Base-by-base conservation (phyloP, 805 yeast genomes). In the Monosporozyma aerobia region DNA sequence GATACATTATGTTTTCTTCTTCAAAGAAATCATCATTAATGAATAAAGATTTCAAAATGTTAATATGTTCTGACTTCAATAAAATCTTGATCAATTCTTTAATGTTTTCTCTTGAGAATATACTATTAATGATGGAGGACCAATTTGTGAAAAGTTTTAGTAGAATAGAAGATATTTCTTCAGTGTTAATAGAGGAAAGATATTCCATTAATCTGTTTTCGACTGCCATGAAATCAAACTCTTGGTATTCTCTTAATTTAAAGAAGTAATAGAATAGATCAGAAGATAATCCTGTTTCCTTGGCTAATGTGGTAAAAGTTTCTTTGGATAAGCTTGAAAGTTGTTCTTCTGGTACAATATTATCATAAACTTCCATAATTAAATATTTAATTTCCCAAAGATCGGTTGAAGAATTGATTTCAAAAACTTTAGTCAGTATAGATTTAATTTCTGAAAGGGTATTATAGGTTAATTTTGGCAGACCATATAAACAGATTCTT, bases 361-460 rank as follows among this genome's bases (percentile, higher is more conserved):
- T 65, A 41, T 73, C 81, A 58, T 73, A 81, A 2, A 80, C 61
- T 59, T 78, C 76, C 51, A 81, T 61, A 7, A 80, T 58, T 54
- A 75, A 69, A 59, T 74, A 80, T 37, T 69, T 72, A 16, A 79
- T 56, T 53, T 71, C 75, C 82, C 84, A 79, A 23, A 66, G 59
- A 6, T 62, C 56, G 14, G 48, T 29, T 5, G 56, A 54, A 5
- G 55, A 51, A 3, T 57, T 52, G 11, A 52, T 22, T 5, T 59
- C 59, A 33, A 72, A 69, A 0, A 73, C 50, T 10, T 57, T 39
- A 3, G 57, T 14, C 2, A 75, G 59, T 0, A 57, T 30, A 11
- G 49, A 33, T 47, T 65, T 63, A 51, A 59, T 53, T 16, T 63
- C 57, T 13, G 55, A 52, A 25, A 67, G 55, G 49, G 67, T 56